phyloP scores from a whole-genome alignment of 2,329 filamentous ascomycete species.

The Fusarium newnesense region DNA sequence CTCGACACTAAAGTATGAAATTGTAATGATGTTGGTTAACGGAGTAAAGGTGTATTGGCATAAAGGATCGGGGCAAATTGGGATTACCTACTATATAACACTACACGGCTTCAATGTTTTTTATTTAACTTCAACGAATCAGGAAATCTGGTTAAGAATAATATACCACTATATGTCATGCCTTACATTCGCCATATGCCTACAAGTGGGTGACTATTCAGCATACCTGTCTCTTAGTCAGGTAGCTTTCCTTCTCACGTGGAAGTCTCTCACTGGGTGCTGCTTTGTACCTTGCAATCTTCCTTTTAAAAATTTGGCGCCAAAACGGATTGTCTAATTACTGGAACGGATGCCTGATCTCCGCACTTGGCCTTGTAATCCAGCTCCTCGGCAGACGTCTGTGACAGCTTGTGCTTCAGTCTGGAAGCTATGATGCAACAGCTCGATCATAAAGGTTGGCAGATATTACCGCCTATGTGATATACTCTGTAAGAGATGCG shows the following conservation, averaged over 20 bases:
- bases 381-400: neutral
- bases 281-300: neutral
- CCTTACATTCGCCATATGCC: neutral
- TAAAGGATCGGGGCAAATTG: neutral
- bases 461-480: neutral
- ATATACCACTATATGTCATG: neutral
- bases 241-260: neutral
- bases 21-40: slow-evolving; percentile 4
- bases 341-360: neutral
- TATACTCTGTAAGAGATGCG: neutral
- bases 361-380: neutral
- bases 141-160: neutral
- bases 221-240: neutral
- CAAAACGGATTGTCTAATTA: neutral
- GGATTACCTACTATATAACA: neutral
- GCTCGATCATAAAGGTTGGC: neutral
- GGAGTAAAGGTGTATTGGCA: slow-evolving; percentile 16
- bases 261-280: neutral
- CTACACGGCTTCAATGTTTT: neutral
- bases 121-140: neutral
- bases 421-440: neutral
- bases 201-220: neutral
- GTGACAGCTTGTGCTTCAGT: neutral
- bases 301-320: neutral
- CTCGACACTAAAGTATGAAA: neutral